phyloP scores from a whole-genome alignment of 2,329 filamentous ascomycete species.

The Emmonsiellopsis sp. region DNA sequence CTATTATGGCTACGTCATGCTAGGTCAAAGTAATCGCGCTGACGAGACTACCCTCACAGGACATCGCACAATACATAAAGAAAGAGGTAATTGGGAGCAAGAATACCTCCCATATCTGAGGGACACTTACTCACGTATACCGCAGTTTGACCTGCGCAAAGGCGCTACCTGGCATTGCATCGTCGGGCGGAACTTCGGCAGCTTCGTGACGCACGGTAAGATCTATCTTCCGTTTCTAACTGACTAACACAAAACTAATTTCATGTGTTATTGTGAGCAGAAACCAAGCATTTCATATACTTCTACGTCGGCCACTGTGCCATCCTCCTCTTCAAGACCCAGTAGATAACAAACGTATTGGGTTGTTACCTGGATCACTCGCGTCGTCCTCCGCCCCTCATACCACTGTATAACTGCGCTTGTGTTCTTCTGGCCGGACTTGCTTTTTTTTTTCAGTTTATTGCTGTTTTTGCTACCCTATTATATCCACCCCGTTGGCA shows the following conservation, averaged over 20 bases:
- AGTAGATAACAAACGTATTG: conserved; percentile 43
- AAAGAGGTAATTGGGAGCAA: conserved; percentile 56
- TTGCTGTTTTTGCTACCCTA: too few relatives aligned
- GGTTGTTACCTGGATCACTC: background rate
- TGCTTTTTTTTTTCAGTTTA: too few relatives aligned
- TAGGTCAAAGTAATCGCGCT: conserved; percentile 3
- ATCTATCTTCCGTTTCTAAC: conserved; percentile 1
- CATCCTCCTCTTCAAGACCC: conserved; percentile 97
- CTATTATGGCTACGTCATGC: too few relatives aligned
- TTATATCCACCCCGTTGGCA: too few relatives aligned
- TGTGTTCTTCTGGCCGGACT: too few relatives aligned
- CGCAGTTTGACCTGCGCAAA: conserved; percentile 89
- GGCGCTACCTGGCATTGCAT: conserved; percentile 99
- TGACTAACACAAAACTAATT: too few relatives aligned
- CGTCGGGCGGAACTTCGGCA: conserved; percentile 95
- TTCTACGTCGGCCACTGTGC: conserved; percentile 99
- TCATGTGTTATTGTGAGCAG: conserved; percentile 39
- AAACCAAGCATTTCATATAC: conserved; percentile 99
- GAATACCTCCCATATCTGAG: conserved; percentile 3
- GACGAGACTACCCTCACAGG: conserved; percentile 43
- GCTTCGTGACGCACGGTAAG: conserved; percentile 94
- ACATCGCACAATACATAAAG: conserved; percentile 94
- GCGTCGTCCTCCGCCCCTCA: background rate
- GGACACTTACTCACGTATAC: conserved; percentile 14
- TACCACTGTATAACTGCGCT: too few relatives aligned